Conservation (phyloP, 768 basidiomycete genomes). For the Lentinula edodes region DNA sequence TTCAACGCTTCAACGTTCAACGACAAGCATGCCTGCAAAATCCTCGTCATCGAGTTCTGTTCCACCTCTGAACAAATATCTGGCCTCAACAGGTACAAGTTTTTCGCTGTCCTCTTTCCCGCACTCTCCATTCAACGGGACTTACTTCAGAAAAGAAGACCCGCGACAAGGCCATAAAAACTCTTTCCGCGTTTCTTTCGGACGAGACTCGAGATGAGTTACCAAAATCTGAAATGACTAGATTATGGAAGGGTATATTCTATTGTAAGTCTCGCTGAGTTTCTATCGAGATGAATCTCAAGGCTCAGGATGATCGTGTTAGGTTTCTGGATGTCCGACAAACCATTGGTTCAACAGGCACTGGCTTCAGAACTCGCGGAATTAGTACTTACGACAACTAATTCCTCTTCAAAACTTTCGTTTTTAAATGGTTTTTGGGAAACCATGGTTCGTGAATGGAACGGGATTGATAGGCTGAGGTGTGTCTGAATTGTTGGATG, state of each 20-base stretch:
- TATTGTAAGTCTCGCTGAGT: constrained; percentile 59
- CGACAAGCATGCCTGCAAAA: constrained; percentile 26
- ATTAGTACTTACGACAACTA: constrained; percentile 64
- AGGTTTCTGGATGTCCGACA: constrained; percentile 99
- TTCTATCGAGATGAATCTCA: background rate
- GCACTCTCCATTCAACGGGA: constrained; percentile 2
- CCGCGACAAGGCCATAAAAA: constrained; percentile 86
- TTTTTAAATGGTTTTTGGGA: constrained; percentile 93
- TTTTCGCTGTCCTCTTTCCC: no score
- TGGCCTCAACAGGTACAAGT: constrained; percentile 80
- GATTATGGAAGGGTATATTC: constrained; percentile 97
- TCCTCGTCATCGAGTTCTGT: constrained; percentile 20
- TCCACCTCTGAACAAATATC: constrained; percentile 81
- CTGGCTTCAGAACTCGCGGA: constrained; percentile 84
- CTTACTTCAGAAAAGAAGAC: constrained; percentile 71
- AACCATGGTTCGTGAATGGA: constrained; percentile 88
- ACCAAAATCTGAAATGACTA: constrained; percentile 74
- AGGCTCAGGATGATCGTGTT: constrained; percentile 1
- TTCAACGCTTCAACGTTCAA: background rate
- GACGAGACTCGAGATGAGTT: constrained; percentile 54
- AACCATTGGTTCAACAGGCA: constrained; percentile 91
- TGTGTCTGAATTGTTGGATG: constrained; percentile 27
- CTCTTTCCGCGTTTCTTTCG: constrained; percentile 75
- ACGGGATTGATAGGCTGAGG: constrained; percentile 86
- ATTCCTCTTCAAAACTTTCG: constrained; percentile 51